phyloP scores from a whole-genome alignment of 83 land plant species.

The Larix sibirica region DNA sequence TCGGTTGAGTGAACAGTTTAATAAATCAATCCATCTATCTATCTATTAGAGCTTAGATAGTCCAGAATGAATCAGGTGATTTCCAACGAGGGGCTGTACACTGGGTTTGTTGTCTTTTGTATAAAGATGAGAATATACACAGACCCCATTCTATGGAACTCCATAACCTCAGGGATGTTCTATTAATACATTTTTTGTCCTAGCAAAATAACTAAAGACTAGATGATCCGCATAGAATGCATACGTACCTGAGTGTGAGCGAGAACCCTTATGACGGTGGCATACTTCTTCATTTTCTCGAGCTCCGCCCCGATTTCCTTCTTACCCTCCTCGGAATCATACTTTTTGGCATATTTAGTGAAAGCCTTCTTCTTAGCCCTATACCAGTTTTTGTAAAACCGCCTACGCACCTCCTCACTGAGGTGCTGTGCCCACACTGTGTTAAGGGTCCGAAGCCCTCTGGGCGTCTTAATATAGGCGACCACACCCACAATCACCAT shows the following conservation, averaged over 20 bases:
- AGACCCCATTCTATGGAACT: too few species aligned
- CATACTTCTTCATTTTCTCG: constrained; percentile 38
- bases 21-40: too few species aligned
- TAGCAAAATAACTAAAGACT: too few species aligned
- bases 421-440: constrained; percentile 69
- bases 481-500: constrained; percentile 88
- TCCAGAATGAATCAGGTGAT: too few species aligned
- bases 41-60: too few species aligned
- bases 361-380: constrained; percentile 38
- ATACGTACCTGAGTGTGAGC: constrained; percentile 58
- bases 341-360: constrained; percentile 57
- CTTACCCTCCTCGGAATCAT: constrained; percentile 47
- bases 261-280: constrained; percentile 50
- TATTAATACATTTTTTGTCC: too few species aligned
- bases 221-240: too few species aligned
- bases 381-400: constrained; percentile 66
- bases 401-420: constrained; percentile 57
- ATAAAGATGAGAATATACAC: too few species aligned
- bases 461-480: constrained; percentile 83
- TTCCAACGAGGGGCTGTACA: too few species aligned
- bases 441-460: constrained; percentile 44
- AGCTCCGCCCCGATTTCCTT: constrained; percentile 47
- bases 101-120: too few species aligned
- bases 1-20: too few species aligned
- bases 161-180: too few species aligned